phyloP scores from a whole-genome alignment of 2,329 filamentous ascomycete species.

The Tolypocladium amazonense region DNA sequence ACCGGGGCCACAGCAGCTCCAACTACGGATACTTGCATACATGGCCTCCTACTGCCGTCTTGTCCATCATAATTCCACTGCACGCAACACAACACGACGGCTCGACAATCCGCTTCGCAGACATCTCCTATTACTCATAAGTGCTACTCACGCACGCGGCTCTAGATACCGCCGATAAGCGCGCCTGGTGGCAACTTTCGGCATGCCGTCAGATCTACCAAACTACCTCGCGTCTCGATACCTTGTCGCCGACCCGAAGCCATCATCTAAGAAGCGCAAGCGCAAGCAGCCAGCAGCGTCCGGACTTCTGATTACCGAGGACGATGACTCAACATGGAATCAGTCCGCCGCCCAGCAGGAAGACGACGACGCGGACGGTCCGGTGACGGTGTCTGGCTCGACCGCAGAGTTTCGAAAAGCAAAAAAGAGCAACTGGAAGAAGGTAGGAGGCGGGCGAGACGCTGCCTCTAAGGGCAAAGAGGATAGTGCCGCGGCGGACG shows the following conservation, averaged over 20 bases:
- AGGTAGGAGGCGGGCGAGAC: constrained; percentile 37
- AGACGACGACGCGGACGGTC: constrained; percentile 44
- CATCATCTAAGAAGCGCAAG: constrained; percentile 50
- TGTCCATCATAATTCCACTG: not conserved
- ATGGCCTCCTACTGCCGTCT: not conserved
- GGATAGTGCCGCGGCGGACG: constrained; percentile 54
- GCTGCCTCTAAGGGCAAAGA: constrained; percentile 16
- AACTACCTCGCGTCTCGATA: constrained; percentile 90
- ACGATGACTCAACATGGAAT: constrained; percentile 47
- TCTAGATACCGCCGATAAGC: not conserved
- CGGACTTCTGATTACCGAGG: constrained; percentile 55
- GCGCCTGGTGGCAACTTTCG: not conserved
- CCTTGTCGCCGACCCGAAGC: constrained; percentile 50
- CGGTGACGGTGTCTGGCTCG: constrained; percentile 37
- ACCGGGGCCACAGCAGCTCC: constrained; percentile 1
- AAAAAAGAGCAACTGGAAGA: constrained; percentile 76
- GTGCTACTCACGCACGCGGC: not conserved
- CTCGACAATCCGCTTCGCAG: not conserved
- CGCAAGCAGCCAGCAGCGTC: constrained; percentile 39
- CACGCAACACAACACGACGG: not conserved
- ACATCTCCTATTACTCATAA: not conserved
- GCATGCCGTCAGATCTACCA: constrained; percentile 54
- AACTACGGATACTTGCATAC: not conserved
- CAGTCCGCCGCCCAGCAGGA: constrained; percentile 25
- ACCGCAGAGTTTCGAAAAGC: constrained; percentile 58